Conservation (phyloP, 495 filamentous ascomycete genomes). For the Penicillium fimorum region DNA sequence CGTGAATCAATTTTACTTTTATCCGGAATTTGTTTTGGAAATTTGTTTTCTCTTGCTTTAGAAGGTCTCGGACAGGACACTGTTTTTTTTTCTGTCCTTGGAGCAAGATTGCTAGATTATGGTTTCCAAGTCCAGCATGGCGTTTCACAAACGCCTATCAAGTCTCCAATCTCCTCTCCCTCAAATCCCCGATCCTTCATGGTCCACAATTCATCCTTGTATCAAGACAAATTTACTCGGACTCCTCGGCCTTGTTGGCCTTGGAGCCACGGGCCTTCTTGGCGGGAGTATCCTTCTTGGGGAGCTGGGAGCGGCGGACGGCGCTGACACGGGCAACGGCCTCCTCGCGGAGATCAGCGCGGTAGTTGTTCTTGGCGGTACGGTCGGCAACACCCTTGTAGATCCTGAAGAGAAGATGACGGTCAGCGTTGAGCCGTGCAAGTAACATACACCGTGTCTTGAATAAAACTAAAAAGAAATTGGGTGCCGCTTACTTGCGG, state of each 20-base stretch:
- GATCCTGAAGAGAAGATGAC: conserved; percentile 55
- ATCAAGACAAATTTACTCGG: conserved; percentile 38
- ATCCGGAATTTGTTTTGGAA: background rate
- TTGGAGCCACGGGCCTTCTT: conserved; percentile 76
- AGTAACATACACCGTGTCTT: background rate
- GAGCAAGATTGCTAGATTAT: conserved; percentile 38
- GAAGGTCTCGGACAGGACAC: conserved; percentile 11
- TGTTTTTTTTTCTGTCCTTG: conserved; percentile 15
- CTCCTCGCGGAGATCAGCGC: conserved; percentile 79
- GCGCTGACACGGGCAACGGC: conserved; percentile 88
- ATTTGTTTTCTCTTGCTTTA: conserved; percentile 2
- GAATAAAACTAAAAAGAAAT: background rate
- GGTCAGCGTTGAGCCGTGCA: conserved; percentile 16
- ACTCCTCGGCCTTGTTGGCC: conserved; percentile 70
- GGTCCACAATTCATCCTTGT: conserved; percentile 12
- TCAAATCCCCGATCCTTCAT: conserved; percentile 14
- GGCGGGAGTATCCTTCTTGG: conserved; percentile 71
- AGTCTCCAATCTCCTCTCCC: conserved; percentile 1
- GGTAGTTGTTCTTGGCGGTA: conserved; percentile 79
- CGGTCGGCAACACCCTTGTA: conserved; percentile 79
- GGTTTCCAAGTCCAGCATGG: conserved; percentile 32
- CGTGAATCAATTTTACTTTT: conserved; percentile 1
- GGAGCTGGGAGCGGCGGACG: conserved; percentile 73
- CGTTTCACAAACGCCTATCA: conserved; percentile 18
- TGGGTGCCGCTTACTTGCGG: conserved; percentile 65